Conservation (phyloP, 2,329 filamentous ascomycete genomes). For the Clonostachys byssicola region DNA sequence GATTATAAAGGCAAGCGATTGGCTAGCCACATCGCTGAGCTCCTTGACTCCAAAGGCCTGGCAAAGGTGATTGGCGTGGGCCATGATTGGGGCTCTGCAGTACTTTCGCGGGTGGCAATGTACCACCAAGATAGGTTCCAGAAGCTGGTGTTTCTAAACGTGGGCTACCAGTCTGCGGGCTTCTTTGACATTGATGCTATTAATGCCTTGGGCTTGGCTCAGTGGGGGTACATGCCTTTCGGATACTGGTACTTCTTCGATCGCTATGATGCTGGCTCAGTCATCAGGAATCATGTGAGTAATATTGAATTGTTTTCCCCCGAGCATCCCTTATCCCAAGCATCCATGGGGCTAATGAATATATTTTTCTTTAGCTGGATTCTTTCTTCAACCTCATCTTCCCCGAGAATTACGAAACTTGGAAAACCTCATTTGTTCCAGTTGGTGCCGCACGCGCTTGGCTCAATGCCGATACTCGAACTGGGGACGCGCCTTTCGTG, state of each 20-base stretch:
- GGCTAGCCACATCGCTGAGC: conserved; percentile 22
- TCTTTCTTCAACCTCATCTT: neutral
- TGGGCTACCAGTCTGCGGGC: conserved; percentile 5
- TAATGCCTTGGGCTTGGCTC: conserved; percentile 4
- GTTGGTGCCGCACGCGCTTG: neutral
- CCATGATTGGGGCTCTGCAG: conserved; percentile 26
- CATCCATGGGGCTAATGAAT: too few species aligned
- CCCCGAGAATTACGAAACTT: neutral
- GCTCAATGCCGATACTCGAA: neutral
- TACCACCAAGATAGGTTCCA: conserved; percentile 14
- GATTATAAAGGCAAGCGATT: conserved; percentile 23
- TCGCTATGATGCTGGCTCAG: conserved; percentile 5
- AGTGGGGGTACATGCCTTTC: conserved; percentile 8
- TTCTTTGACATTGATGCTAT: conserved; percentile 8
- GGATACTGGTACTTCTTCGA: conserved; percentile 14
- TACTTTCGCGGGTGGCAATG: conserved; percentile 18
- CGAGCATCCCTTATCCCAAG: too few species aligned
- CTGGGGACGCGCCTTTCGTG: neutral
- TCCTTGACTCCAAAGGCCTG: conserved; percentile 21
- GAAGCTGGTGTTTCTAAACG: conserved; percentile 13
- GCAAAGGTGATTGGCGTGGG: conserved; percentile 34
- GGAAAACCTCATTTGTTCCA: neutral
- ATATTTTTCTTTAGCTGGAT: neutral
- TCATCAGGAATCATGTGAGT: conserved; percentile 5
- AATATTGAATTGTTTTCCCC: too few species aligned